Evolutionary conservation across 805 yeast species (phyloP).

Genomic region (Ogataea methanolica): DNA sequence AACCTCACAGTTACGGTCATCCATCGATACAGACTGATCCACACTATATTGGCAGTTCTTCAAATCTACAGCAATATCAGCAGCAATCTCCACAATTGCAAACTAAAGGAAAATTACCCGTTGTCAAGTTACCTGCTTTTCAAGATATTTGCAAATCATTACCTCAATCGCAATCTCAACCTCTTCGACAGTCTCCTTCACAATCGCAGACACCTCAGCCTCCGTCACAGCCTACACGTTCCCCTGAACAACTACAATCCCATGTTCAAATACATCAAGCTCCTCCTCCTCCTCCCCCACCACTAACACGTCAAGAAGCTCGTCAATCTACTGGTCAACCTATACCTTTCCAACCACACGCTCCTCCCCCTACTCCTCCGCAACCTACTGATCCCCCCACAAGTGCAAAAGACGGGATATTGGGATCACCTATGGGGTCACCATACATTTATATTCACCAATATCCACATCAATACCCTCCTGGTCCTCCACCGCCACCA

Average conservation of each 20-base stretch:
- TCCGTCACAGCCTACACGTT: neutral
- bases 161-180: neutral
- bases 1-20: constrained; percentile 27
- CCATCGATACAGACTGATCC: neutral
- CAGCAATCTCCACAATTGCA: neutral
- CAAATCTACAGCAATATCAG: neutral
- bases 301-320: neutral
- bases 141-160: constrained; percentile 77
- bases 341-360: neutral
- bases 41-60: neutral
- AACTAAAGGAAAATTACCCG: constrained; percentile 54
- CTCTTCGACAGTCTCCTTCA: constrained; percentile 42
- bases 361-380: neutral
- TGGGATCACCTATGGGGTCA: constrained; percentile 5
- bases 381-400: neutral
- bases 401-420: constrained; percentile 1
- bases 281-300: neutral
- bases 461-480: constrained; percentile 1
- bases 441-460: constrained; percentile 5
- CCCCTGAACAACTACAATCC: too few relatives aligned
- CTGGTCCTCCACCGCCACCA: neutral
- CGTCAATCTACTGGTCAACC: neutral
- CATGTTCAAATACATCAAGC: neutral
- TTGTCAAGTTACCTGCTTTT: constrained; percentile 69
- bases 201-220: neutral